Conservation (phyloP, 163 green algal species). For the Scenedesmus sp. region DNA sequence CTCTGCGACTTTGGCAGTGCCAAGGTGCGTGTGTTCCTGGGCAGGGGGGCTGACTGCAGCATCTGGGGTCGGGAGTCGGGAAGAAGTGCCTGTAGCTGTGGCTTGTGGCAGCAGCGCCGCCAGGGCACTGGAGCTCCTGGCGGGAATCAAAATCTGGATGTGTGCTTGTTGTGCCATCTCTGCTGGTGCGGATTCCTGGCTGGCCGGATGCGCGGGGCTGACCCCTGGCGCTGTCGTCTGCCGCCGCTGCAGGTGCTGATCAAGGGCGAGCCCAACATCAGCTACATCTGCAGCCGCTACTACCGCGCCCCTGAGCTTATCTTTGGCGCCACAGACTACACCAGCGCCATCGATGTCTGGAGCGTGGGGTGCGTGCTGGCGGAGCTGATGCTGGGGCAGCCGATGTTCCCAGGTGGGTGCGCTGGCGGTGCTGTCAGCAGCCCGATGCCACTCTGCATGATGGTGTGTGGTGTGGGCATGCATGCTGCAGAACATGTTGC, state of each 20-base stretch:
- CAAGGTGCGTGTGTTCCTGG: conserved; percentile 86
- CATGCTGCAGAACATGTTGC: too few relatives aligned
- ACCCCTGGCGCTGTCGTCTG: not conserved
- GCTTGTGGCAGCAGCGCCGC: not conserved
- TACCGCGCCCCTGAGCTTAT: conserved; percentile 98
- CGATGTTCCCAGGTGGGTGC: conserved; percentile 87
- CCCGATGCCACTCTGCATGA: not conserved
- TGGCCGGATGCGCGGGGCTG: not conserved
- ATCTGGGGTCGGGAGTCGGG: not conserved
- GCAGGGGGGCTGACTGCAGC: too few relatives aligned
- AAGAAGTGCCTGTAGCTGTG: not conserved
- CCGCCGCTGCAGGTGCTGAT: conserved; percentile 74
- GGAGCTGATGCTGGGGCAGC: conserved; percentile 96
- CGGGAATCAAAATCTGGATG: not conserved
- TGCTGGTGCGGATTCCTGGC: too few relatives aligned
- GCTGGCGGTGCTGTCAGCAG: not conserved
- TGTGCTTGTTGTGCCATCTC: not conserved
- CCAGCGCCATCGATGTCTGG: conserved; percentile 99
- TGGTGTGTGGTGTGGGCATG: too few relatives aligned
- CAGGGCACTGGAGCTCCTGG: not conserved
- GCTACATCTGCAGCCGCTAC: conserved; percentile 99
- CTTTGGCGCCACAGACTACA: conserved; percentile 99
- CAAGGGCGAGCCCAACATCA: conserved; percentile 98
- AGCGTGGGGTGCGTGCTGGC: conserved; percentile 97
- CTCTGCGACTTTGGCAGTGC: conserved; percentile 99